Percentiles rank a stretch among this genome's conserved stretches.
Conservation (phyloP, 129 eudicot species). For the Centaurea solstitialis region DNA sequence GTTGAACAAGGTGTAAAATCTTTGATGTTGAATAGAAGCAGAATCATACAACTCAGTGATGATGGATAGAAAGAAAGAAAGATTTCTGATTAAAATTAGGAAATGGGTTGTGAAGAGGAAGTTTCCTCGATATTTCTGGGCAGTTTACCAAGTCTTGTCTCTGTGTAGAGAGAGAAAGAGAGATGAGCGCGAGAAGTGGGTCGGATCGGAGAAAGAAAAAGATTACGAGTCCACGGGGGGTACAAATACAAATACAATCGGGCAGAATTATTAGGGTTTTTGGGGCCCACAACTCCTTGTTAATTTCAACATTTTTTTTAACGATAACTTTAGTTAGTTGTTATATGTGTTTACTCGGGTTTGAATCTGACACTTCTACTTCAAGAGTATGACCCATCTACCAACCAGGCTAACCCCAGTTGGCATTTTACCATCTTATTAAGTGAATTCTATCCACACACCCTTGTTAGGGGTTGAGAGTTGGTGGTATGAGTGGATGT, state of each 20-base stretch:
- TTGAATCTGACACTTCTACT: no score
- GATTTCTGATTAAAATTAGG: constrained; percentile 9
- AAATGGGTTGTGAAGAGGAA: constrained; percentile 16
- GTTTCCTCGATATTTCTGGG: constrained; percentile 31
- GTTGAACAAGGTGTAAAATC: constrained; percentile 17
- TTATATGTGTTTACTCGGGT: no score
- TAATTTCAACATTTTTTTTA: no score
- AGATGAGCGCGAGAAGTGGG: constrained; percentile 29
- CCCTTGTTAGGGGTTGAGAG: no score
- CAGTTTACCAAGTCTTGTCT: constrained; percentile 32
- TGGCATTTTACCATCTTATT: no score
- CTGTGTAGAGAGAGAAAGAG: background rate
- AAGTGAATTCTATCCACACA: no score
- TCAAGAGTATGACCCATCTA: no score
- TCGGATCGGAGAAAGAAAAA: constrained; percentile 32
- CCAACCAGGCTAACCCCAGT: no score
- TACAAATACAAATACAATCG: no score
- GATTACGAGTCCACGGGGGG: constrained; percentile 23
- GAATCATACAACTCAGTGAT: constrained; percentile 24
- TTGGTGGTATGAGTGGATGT: no score
- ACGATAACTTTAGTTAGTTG: no score
- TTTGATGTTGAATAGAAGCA: constrained; percentile 6
- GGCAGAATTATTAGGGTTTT: constrained; percentile 13
- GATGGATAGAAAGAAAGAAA: no score
- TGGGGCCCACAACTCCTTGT: constrained; percentile 11